Evolutionary conservation across 2,329 filamentous ascomycete species (phyloP).

Genomic region (Westerdykella aurantiaca): DNA sequence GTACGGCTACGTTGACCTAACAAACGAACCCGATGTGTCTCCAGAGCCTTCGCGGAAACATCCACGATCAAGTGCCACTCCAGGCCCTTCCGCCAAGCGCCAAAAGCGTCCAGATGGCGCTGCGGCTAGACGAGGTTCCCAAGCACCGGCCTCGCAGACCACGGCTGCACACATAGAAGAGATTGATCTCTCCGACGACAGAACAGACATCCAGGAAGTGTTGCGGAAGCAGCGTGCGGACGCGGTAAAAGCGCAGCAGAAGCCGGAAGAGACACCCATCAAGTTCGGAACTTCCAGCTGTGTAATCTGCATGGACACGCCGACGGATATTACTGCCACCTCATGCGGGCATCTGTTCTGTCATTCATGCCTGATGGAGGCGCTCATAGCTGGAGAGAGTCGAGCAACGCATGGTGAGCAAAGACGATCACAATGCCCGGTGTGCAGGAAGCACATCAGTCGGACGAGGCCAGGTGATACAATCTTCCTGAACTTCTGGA

Average conservation of each 20-base stretch:
- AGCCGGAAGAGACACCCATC: constrained; percentile 33
- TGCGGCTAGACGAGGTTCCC: constrained; percentile 1
- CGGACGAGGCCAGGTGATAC: constrained; percentile 38
- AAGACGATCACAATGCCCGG: constrained; percentile 43
- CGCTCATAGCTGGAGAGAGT: constrained; percentile 52
- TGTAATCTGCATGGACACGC: constrained; percentile 59
- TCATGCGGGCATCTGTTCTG: constrained; percentile 60
- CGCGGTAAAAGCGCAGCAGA: constrained; percentile 44
- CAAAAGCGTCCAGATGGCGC: constrained; percentile 17
- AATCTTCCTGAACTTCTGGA: constrained; percentile 15
- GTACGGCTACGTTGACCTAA: constrained; percentile 36
- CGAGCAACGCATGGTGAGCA: constrained; percentile 41
- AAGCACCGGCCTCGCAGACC: constrained; percentile 2
- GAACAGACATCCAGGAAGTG: constrained; percentile 38
- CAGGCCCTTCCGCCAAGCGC: constrained; percentile 25
- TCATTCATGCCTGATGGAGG: constrained; percentile 57
- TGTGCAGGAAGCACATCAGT: constrained; percentile 43
- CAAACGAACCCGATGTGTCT: constrained; percentile 7
- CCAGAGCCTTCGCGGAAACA: constrained; percentile 13
- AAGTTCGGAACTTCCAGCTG: constrained; percentile 50
- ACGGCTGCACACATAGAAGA: constrained; percentile 38
- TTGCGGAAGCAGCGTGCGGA: constrained; percentile 51
- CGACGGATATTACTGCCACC: constrained; percentile 55
- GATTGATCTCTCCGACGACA: constrained; percentile 46
- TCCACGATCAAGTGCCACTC: constrained; percentile 1